Evolutionary conservation across 148 eudicot species (phyloP).

Genomic region (Chenopodium quinoa): DNA sequence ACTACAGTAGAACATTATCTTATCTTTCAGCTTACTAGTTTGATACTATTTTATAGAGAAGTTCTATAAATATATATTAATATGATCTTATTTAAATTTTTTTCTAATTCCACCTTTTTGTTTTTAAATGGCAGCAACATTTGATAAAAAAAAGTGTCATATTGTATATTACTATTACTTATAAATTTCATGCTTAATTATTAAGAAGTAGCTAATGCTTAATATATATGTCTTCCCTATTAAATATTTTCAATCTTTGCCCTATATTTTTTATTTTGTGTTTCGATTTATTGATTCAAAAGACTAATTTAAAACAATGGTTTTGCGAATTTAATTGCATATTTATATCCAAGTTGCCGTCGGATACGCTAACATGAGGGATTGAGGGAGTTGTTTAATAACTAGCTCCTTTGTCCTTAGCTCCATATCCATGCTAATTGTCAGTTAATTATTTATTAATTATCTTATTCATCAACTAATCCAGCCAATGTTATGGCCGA

Average conservation of each 20-base stretch:
- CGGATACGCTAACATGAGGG: not conserved
- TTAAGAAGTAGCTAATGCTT: not conserved
- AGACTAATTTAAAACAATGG: not conserved
- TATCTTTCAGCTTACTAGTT: not conserved
- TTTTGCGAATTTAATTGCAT: not conserved
- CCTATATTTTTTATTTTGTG: too few species aligned
- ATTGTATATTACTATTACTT: not conserved
- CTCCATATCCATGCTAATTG: not conserved
- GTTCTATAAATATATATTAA: not conserved
- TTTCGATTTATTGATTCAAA: not conserved
- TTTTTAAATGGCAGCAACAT: not conserved
- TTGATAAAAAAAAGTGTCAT: not conserved
- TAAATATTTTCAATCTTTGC: too few species aligned
- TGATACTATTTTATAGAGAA: slow-evolving; percentile 12
- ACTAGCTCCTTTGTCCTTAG: not conserved
- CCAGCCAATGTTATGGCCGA: not conserved
- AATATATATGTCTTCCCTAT: not conserved
- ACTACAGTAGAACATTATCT: not conserved
- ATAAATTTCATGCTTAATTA: not conserved
- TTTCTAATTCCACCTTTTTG: not conserved
- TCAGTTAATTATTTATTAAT: not conserved
- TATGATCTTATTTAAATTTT: not conserved
- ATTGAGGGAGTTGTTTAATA: not conserved
- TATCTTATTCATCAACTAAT: not conserved
- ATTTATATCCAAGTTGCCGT: not conserved